A percentile compares a stretch with the other conserved stretches of the same genome.
These are phyloP conservation scores for Leptographium lundbergii DNA, from an alignment of 2,329 filamentous ascomycete genomes.

Conservation along the genomic window DNA sequence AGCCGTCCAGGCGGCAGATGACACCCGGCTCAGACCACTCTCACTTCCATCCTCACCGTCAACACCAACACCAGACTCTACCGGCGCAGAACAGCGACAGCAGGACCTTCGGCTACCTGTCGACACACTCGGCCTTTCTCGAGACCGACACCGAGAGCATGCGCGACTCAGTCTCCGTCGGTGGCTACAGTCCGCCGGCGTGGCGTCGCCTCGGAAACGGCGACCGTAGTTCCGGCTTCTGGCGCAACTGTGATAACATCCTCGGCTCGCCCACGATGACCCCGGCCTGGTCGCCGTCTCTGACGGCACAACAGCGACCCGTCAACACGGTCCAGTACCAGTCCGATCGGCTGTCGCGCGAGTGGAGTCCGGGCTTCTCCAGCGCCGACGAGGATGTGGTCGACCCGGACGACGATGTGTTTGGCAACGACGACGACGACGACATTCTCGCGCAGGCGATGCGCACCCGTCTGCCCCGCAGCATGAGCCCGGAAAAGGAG, in stretches of 20 bases:
- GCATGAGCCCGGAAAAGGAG: conserved; percentile 41
- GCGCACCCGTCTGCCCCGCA: conserved; percentile 42
- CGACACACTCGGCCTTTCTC: conserved; percentile 29
- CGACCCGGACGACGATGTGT: conserved; percentile 13
- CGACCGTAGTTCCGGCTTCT: conserved; percentile 45
- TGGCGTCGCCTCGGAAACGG: conserved; percentile 50
- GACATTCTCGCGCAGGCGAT: conserved; percentile 36
- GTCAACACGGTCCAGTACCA: not conserved
- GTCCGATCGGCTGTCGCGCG: conserved; percentile 11
- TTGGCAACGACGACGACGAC: conserved; percentile 19
- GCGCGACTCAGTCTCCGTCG: conserved; percentile 27
- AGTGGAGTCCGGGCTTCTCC: conserved; percentile 22
- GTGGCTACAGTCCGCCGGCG: conserved; percentile 48
- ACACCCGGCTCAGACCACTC: conserved; percentile 3
- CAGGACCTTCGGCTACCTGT: conserved; percentile 26
- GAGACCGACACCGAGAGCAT: conserved; percentile 31
- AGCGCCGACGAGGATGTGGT: conserved; percentile 21
- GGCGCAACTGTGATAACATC: conserved; percentile 43
- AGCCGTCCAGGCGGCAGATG: conserved; percentile 25
- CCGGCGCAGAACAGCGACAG: conserved; percentile 10
- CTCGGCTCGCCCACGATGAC: conserved; percentile 24
- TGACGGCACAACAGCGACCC: not conserved
- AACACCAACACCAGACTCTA: not conserved
- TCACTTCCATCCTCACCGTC: not conserved
- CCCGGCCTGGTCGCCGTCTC: not conserved